These are phyloP conservation scores for Acacia pycnantha DNA, from an alignment of 331 rosid genomes.

Conservation along the genomic window DNA sequence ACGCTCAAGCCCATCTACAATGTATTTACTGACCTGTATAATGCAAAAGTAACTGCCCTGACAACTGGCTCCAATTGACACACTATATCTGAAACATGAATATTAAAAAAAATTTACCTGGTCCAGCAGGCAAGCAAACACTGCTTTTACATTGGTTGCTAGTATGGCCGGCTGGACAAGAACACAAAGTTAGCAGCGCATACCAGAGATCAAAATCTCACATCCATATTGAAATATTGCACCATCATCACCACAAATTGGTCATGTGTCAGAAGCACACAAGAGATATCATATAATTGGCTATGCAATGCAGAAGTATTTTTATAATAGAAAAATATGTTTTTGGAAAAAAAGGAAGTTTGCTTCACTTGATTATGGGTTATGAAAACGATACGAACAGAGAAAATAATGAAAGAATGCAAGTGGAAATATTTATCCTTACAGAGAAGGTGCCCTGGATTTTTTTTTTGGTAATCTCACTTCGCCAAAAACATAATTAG, in stretches of 20 bases:
- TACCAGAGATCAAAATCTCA: slow-evolving; percentile 10
- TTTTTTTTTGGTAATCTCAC: not conserved
- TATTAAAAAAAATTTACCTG: slow-evolving; percentile 64
- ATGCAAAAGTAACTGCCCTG: not conserved
- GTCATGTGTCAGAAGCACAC: not conserved
- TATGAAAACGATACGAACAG: not conserved
- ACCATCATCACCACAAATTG: not conserved
- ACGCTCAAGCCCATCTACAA: slow-evolving; percentile 91
- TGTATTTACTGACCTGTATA: slow-evolving; percentile 85
- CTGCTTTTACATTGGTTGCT: slow-evolving; percentile 77
- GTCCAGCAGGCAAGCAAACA: slow-evolving; percentile 84
- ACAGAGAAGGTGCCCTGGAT: not conserved
- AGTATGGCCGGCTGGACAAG: slow-evolving; percentile 69
- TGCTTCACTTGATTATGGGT: not conserved
- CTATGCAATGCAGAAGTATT: not conserved
- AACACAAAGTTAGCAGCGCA: slow-evolving; percentile 11
- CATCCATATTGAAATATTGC: slow-evolving; percentile 12
- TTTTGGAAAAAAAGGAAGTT: not conserved
- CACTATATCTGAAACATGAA: slow-evolving; percentile 21
- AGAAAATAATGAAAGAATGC: not conserved
- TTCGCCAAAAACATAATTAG: not conserved
- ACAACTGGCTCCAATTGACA: slow-evolving; percentile 22
- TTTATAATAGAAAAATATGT: not conserved
- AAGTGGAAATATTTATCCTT: not conserved
- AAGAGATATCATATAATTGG: not conserved